Evolutionary conservation across 2,329 filamentous ascomycete species (phyloP).

Genomic region (Neofusicoccum umdonicola): DNA sequence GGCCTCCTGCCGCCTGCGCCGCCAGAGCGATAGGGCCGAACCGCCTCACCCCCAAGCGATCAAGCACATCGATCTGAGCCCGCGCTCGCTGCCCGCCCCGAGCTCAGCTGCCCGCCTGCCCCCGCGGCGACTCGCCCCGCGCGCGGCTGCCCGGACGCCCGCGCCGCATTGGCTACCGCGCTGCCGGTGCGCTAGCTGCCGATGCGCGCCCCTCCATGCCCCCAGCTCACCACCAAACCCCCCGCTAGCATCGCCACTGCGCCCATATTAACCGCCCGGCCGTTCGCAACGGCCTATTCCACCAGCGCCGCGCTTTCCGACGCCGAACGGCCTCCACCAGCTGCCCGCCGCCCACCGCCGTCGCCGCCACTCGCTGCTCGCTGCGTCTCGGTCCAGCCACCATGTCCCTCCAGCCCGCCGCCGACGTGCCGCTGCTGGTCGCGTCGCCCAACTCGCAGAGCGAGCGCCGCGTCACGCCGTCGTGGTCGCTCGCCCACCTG

Average conservation of each 20-base stretch:
- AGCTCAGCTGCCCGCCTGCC: background rate
- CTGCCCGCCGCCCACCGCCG: background rate
- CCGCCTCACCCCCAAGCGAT: background rate
- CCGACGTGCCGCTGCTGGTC: slow-evolving; percentile 73
- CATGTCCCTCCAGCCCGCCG: slow-evolving; percentile 31
- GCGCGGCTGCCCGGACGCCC: no score
- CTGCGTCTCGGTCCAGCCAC: background rate
- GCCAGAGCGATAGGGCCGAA: slow-evolving; percentile 6
- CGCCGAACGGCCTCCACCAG: background rate
- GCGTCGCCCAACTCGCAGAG: slow-evolving; percentile 74
- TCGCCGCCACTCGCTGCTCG: background rate
- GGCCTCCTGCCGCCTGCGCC: background rate
- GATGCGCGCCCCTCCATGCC: no score
- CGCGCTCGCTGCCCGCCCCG: background rate
- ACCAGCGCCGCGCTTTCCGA: background rate
- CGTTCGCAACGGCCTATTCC: background rate
- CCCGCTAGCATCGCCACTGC: background rate
- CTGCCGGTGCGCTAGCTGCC: background rate
- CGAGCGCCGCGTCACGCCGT: slow-evolving; percentile 86
- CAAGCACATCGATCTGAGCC: background rate
- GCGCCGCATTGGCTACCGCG: background rate
- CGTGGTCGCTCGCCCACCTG: slow-evolving; percentile 83
- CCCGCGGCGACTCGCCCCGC: background rate
- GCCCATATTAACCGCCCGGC: background rate
- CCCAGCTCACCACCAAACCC: background rate